Evolutionary conservation across 2,329 filamentous ascomycete genomes (phyloP).

Genomic region (Fusarium coicis): DNA sequence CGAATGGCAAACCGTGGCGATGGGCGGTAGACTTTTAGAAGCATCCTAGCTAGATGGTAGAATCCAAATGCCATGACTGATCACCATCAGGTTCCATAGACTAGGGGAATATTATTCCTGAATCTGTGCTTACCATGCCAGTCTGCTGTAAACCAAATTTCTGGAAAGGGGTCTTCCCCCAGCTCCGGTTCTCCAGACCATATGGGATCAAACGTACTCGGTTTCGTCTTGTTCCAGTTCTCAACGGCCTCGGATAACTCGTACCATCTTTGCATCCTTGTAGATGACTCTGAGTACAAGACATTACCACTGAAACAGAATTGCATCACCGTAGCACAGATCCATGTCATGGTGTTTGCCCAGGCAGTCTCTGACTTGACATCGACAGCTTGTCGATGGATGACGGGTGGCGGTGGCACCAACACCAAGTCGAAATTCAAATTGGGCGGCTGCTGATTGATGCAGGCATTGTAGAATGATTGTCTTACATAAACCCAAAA

Average conservation of each 20-base stretch:
- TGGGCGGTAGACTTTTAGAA: slow-evolving; percentile 3
- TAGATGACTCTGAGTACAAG: neutral
- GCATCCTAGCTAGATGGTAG: slow-evolving; percentile 6
- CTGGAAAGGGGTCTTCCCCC: neutral
- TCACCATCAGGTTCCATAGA: neutral
- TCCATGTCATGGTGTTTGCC: slow-evolving; percentile 36
- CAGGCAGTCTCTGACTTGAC: slow-evolving; percentile 28
- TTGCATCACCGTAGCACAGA: slow-evolving; percentile 30
- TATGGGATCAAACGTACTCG: slow-evolving; percentile 4
- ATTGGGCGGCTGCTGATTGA: slow-evolving; percentile 33
- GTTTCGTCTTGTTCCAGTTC: slow-evolving; percentile 5
- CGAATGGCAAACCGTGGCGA: slow-evolving; percentile 5
- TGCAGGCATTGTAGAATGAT: slow-evolving; percentile 33
- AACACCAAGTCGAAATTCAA: slow-evolving; percentile 1
- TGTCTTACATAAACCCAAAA: slow-evolving; percentile 36
- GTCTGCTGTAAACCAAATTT: slow-evolving; percentile 9
- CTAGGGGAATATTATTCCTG: fast-evolving
- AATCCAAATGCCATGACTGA: slow-evolving; percentile 8
- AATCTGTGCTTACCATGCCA: slow-evolving; percentile 1
- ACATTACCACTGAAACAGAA: slow-evolving; percentile 16
- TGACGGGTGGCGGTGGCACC: neutral
- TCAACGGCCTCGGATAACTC: slow-evolving; percentile 6
- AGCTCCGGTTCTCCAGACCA: neutral
- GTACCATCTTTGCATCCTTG: slow-evolving; percentile 4
- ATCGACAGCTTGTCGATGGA: neutral